Evolutionary conservation across 1,284 basidiomycete genomes (phyloP).

Genomic region (Violaceomyces palustris): DNA sequence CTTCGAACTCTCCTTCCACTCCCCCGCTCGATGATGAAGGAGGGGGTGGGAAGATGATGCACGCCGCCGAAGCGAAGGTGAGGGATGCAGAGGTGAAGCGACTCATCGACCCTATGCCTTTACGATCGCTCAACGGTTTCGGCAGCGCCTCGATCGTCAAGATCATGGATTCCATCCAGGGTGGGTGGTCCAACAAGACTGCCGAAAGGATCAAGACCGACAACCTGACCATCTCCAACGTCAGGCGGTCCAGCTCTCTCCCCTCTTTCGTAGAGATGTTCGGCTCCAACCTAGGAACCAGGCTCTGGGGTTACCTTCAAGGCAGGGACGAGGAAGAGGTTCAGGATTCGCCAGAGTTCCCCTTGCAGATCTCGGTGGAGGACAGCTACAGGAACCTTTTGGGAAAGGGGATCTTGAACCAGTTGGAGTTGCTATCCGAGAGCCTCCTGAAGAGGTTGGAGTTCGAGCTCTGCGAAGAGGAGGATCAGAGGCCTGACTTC

Average conservation of each 20-base stretch:
- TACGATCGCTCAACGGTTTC: conserved; percentile 39
- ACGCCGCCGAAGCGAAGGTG: too few species aligned
- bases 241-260: too few species aligned
- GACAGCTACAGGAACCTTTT: conserved; percentile 49
- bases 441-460: conserved; percentile 39
- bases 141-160: conserved; percentile 26
- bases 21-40: too few species aligned
- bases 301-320: conserved; percentile 45
- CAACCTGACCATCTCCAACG: too few species aligned
- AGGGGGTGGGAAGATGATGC: too few species aligned
- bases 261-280: conserved; percentile 30
- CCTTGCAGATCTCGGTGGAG: conserved; percentile 52
- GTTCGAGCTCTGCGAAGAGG: conserved; percentile 32
- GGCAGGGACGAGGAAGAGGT: conserved; percentile 50
- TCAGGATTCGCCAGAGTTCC: conserved; percentile 46
- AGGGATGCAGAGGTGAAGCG: conserved; percentile 29
- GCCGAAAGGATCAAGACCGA: too few species aligned
- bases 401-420: conserved; percentile 13
- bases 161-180: conserved; percentile 13
- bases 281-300: conserved; percentile 30
- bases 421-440: conserved; percentile 18
- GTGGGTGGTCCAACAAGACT: background rate
- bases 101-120: conserved; percentile 46
- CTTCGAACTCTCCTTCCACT: too few species aligned
- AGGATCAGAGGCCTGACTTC: too few species aligned